Percentiles rank a stretch among this genome's conserved stretches.
These are phyloP conservation scores for Pleurotus citrinopileatus DNA, from an alignment of 768 basidiomycete genomes.

Conservation along the genomic window DNA sequence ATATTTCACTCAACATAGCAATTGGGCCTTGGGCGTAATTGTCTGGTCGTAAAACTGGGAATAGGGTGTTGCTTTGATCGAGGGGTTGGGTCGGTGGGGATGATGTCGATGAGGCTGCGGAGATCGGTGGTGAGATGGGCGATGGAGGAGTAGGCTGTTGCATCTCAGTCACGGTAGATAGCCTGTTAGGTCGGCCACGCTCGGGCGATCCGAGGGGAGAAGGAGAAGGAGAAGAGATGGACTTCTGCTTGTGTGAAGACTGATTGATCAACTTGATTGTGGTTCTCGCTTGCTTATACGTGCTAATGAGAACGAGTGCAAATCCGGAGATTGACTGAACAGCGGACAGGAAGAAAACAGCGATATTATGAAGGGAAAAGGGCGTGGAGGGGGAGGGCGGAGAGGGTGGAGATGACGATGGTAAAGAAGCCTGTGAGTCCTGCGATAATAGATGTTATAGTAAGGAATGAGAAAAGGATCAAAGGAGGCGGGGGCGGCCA, in stretches of 20 bases:
- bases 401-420: constrained; percentile 23
- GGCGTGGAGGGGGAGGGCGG: constrained; percentile 32
- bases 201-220: no score
- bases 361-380: constrained; percentile 48
- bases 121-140: constrained; percentile 15
- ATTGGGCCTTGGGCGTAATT: constrained; percentile 44
- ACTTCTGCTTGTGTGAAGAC: constrained; percentile 20
- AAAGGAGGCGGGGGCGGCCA: no score
- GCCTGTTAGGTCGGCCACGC: no score
- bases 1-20: constrained; percentile 45
- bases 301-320: constrained; percentile 64
- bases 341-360: constrained; percentile 71
- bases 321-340: constrained; percentile 70
- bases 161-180: no score
- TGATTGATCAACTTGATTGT: constrained; percentile 69
- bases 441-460: constrained; percentile 6
- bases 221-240: constrained; percentile 7
- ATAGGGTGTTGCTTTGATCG: not conserved
- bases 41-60: not conserved
- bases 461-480: constrained; percentile 2
- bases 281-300: constrained; percentile 60
- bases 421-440: constrained; percentile 21
- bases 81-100: constrained; percentile 13
- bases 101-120: constrained; percentile 19
- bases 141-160: constrained; percentile 4